Base-by-base conservation (phyloP, 148 eudicot genomes). In the Amaranthus cruentus region DNA sequence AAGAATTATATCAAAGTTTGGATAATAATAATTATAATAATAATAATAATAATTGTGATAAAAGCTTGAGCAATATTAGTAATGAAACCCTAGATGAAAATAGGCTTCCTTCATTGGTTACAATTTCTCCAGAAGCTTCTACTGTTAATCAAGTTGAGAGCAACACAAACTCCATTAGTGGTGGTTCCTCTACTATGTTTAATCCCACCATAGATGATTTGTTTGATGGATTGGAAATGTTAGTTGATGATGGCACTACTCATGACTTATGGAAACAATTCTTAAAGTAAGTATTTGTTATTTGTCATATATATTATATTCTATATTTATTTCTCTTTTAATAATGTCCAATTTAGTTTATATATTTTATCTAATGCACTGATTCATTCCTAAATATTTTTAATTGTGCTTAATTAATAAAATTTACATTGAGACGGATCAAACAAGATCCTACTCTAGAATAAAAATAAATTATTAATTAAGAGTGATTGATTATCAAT, bases 181-280 rank as follows among this genome's bases (percentile, higher is more conserved):
- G 48, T 7, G 75, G 48, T 7, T 73, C 61, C 55, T 82, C 79
- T 48, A 73, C 42, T 13, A 21, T 14, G 4, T 21, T 75, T n/a
- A 62, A 76, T 66, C 73, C 81, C 47, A 38, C 66, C 44, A 74
- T 56, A 28, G 75, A 57, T 58, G 78, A 69, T 55, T 67, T 83
- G 59, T 79, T 85, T 51, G 84, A 82, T 21, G 79, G 74, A 70
- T 88, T 71, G 84, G 87, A 85, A 15, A 86, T 78, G 76, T 81
- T 84, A 51, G 50, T 85, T 71, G 84, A 76, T 68, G 86, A 84
- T 60, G 88, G 80, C 60, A 81, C 51, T 38, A 67, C 71, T 28
- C 38, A 28, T 77, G 85, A 76, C 57, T 70, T 73, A 13, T 82
- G 88, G 90, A 84, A 82, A 52, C 77, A 80, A 48, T 67, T 85